Evolutionary conservation across 2,329 filamentous ascomycete genomes (phyloP), one percentile per base, ranked within the genome.

Genomic region (Alternaria ventricosa): DNA sequence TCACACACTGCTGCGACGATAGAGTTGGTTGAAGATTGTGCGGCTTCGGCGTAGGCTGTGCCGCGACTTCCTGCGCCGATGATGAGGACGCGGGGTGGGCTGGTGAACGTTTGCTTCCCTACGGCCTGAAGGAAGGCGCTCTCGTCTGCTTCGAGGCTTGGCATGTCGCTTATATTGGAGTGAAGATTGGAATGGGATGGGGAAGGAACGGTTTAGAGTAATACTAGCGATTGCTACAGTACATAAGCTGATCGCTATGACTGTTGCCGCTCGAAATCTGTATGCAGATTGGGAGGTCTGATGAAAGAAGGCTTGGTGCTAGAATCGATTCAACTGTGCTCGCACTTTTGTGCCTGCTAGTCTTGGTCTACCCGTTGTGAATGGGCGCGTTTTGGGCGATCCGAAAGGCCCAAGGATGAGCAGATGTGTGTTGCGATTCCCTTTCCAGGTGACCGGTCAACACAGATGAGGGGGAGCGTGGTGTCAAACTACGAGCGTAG

Each of bases 1-100:
- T 98, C 96, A 22, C 92, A 93, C 15, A 99, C 88, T 25, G 92
- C 92, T 22, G 87, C 87, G 63, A 98, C 87, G 30, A 90, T 77
- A 6, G 90, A 92, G 60, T 78, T 78, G 7, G 75, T 78, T 5
- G 63, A 65, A 2, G 59, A 10, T 0, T 61, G 55, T 3, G 71
- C 47, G 1, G 75, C 71, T n/a, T 55, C 18, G 6, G 80, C 78
- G 55, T 82, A 82, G 0, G 78, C 73, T 5, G 71, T 72, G 33
- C 80, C 80, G 8, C 79, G 75, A 27, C 75, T 78, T 20, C 80
- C 80, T 12, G 77, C 80, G 28, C 80, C 80, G 51, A 82, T 79
- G 67, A 82, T 61, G 15, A 81, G 71, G 53, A 82, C 60, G 23
- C 72, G 74, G 0, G 77, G 76, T 4, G 75, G 73, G 0, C 20